A percentile compares a stretch with the other conserved stretches of the same genome.
phyloP scores from a whole-genome alignment of 2,329 filamentous ascomycete species.

The Thielaviopsis populi region DNA sequence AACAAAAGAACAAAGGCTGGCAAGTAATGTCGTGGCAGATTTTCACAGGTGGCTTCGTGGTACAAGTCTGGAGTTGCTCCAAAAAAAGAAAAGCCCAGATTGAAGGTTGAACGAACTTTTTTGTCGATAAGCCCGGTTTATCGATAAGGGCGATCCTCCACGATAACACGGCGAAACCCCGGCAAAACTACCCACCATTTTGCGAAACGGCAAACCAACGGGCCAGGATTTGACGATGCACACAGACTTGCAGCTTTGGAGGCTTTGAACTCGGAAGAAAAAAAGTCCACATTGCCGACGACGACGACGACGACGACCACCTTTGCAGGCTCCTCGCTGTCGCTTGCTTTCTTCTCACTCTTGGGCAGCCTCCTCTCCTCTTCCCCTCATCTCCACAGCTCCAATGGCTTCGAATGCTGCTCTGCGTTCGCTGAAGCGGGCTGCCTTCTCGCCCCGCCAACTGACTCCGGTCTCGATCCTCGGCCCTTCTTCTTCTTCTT shows the following conservation, averaged over 20 bases:
- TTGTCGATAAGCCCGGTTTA: constrained; percentile 9
- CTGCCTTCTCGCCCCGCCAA: constrained; percentile 23
- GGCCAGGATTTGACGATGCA: constrained; percentile 7
- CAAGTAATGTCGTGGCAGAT: not conserved
- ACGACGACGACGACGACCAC: not conserved
- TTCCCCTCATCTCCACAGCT: not conserved
- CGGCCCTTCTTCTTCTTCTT: constrained; percentile 22
- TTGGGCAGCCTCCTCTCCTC: not conserved
- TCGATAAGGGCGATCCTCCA: constrained; percentile 6
- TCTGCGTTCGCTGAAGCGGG: constrained; percentile 30
- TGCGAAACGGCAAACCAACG: not conserved
- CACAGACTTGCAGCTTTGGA: not conserved
- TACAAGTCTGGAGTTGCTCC: not conserved
- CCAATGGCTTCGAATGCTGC: constrained; percentile 30
- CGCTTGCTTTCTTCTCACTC: not conserved
- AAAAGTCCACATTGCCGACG: not conserved
- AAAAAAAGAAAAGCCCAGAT: not conserved
- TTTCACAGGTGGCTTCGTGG: not conserved
- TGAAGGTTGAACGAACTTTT: constrained; percentile 13
- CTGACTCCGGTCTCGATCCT: not conserved
- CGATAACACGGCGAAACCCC: not conserved
- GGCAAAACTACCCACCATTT: constrained; percentile 6
- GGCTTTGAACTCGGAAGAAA: not conserved
- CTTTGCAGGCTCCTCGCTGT: not conserved
- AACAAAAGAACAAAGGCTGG: not conserved